Evolutionary conservation across 495 filamentous ascomycete species (phyloP), one percentile per base, ranked within the genome.

Genomic region (Aspergillus asperescens): DNA sequence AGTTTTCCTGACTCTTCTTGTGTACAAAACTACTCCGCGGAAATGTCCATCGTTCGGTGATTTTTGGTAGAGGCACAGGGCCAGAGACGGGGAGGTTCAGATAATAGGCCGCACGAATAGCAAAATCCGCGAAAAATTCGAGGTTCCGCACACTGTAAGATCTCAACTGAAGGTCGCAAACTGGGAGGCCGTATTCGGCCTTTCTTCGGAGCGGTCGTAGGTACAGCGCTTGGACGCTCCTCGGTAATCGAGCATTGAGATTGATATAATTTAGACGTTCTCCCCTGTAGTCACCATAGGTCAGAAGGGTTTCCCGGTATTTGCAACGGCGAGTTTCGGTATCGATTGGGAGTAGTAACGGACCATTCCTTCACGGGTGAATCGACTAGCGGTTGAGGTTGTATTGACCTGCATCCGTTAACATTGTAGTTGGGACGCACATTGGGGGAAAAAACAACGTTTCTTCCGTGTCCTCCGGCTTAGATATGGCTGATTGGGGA

Each of bases 1-100:
- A 98, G 66, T 98, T 98, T 73, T 98, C 94, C 69, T 98, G 90
- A 51, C 81, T 86, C 74, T 97, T 98, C 75, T 98, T 98, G 77
- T 87, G 84, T 50, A 96, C 84, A 76, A 98, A 98, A 65, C 86
- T 86, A 57, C 81, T 83, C 63, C 81, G 81, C 22, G 91, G 92
- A 10, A 98, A 91, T 43, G 93, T 97, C 94, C 94, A 98, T 52
- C 90, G 79, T 71, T 97, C 85, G 15, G 79, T 83, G 37, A 89
- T 88, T 48, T 85, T 81, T 4, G 93, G 93, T 28, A 98, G 76
- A n/a, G 93, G 90, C 4, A 95, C 76, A 19, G 93, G 90, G 0
- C 93, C 93, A 32, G 77, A 85, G 12, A 91, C 90, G 18, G 90
- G 87, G 39, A 98, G 83, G 39, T 85, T 80, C 15, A 95, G 81